Base-by-base conservation (phyloP, 768 basidiomycete species). In the Xanthoconium stramineum region DNA sequence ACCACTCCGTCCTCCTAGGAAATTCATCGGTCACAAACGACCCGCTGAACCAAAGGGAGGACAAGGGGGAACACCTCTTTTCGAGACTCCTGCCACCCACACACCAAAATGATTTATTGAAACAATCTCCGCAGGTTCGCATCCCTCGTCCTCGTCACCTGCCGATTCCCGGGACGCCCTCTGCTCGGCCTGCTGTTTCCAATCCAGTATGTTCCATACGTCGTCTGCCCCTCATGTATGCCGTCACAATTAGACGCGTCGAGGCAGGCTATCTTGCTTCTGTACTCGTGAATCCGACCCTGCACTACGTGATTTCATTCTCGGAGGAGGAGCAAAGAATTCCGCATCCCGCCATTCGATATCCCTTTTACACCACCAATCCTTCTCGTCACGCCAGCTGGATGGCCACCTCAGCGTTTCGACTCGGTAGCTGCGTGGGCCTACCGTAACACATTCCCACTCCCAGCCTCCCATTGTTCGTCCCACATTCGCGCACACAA, bases 381-480 rank as follows among this genome's bases (percentile, higher is more conserved):
- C 17, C 29, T 30, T 38, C 30, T 49, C 45, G 8, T 50, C 38
- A 9, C 49, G 24, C 17, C 49, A 47, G 49, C 9, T 15, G 32
- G 33, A 50, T 57, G 58, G 17, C 37, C 35, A 44, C 47, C 59
- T 48, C 59, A 36, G 50, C 47, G 46, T 47, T 61, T 61, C 58
- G 28, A 42, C 42, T 53, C 60, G 11, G 33, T 46, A 38, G 46
- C 56, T 54, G 61, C 61, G 20, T 63, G 51, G 24, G 7, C 44
- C 52, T 63, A 20, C 50, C 56, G 56, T 57, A 52, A 61, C 38
- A 8, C 1, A 14, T 62, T 61, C 60, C 60, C 60, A 61, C 60
- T 61, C 60, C 60, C 14, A 51, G 39, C 33, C 38, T 29, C 7
- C 43, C 6, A 30, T n/a, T 45, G 13, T 42, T 36, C 6, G 33